Percentiles rank a stretch among this genome's conserved stretches.
Evolutionary conservation across 257 asterid species (phyloP).

Genomic region (Parsonsia alboflavescens): DNA sequence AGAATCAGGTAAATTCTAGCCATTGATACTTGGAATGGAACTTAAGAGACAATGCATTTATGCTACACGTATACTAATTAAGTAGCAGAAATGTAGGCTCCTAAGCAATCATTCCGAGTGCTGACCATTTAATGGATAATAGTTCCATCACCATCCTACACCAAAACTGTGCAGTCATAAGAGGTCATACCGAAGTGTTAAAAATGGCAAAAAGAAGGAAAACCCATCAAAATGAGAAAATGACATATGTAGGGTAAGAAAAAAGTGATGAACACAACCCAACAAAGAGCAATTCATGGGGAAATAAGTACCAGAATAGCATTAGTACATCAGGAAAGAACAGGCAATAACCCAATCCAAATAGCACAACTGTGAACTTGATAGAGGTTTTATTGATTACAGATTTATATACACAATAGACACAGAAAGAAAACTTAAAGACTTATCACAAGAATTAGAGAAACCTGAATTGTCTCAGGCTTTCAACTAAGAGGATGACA

Average conservation of each 20-base stretch:
- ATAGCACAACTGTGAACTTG: not conserved
- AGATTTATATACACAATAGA: constrained; percentile 17
- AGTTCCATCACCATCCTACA: not conserved
- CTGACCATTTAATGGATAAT: not conserved
- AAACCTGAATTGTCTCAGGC: constrained; percentile 12
- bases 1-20: not conserved
- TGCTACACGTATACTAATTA: not conserved
- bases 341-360: not conserved
- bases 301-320: not conserved
- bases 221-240: not conserved
- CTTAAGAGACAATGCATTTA: not conserved
- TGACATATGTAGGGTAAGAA: not conserved
- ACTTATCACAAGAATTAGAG: constrained; percentile 10
- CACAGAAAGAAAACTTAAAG: not conserved
- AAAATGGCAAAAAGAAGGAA: not conserved
- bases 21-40: not conserved
- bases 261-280: not conserved
- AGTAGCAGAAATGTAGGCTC: not conserved
- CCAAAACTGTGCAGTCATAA: not conserved
- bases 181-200: not conserved
- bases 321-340: not conserved
- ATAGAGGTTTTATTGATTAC: constrained; percentile 10
- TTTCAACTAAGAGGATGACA: constrained; percentile 1
- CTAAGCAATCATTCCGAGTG: not conserved
- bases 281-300: not conserved